Evolutionary conservation across 2,329 filamentous ascomycete genomes (phyloP).

Genomic region (Alternaria arbusti): DNA sequence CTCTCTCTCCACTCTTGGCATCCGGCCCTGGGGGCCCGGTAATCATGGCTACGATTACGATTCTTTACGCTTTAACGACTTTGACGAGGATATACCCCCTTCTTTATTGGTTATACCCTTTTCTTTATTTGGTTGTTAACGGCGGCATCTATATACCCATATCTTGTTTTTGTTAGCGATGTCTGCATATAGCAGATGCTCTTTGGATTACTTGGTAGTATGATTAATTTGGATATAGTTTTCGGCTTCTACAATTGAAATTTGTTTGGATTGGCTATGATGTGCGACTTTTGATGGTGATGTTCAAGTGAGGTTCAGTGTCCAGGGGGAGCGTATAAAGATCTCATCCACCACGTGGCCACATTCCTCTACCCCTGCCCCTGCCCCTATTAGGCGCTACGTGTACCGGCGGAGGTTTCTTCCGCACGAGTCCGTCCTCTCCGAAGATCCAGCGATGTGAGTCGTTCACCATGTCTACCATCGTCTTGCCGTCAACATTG

Average conservation of each 20-base stretch:
- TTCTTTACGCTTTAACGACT: constrained; percentile 14
- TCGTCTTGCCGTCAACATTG: background rate
- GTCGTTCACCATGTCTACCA: background rate
- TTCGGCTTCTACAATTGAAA: background rate
- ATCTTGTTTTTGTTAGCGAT: constrained; percentile 2
- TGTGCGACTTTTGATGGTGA: background rate
- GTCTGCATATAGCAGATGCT: background rate
- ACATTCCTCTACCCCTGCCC: background rate
- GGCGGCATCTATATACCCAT: constrained; percentile 11
- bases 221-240: constrained; percentile 3
- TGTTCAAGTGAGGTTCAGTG: background rate
- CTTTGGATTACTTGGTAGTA: background rate
- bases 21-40: constrained; percentile 9
- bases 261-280: background rate
- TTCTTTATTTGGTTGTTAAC: constrained; percentile 8
- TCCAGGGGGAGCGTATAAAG: no score
- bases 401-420: background rate
- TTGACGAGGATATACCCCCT: constrained; percentile 13
- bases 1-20: constrained; percentile 5
- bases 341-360: background rate
- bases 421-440: background rate
- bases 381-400: background rate
- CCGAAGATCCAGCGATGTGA: background rate
- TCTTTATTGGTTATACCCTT: background rate
- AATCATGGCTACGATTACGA: constrained; percentile 11